Evolutionary conservation across 768 basidiomycete species (phyloP).

Genomic region (Cystobasidium tubakii): DNA sequence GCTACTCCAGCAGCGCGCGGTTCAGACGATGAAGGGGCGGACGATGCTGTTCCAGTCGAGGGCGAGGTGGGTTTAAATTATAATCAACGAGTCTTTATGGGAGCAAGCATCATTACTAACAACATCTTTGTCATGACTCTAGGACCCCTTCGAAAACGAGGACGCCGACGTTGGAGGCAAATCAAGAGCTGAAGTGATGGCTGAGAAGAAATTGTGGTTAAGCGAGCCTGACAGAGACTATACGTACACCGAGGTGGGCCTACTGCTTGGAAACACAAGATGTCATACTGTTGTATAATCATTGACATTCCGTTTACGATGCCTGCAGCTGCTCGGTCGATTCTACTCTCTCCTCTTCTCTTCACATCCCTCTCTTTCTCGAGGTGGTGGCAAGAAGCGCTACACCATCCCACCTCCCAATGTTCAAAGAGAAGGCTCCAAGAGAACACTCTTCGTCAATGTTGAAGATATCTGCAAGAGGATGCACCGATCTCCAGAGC

Average conservation of each 20-base stretch:
- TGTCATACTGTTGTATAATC: too few relatives aligned
- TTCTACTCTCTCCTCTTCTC: constrained; percentile 87
- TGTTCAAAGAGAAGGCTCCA: constrained; percentile 90
- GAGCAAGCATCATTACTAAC: too few relatives aligned
- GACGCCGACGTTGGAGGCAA: constrained; percentile 41
- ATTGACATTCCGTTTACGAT: too few relatives aligned
- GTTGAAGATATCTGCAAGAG: constrained; percentile 94
- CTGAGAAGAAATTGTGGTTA: constrained; percentile 72
- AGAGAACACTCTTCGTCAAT: constrained; percentile 95
- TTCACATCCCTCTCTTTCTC: constrained; percentile 76
- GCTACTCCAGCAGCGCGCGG: constrained; percentile 55
- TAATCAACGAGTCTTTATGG: too few relatives aligned
- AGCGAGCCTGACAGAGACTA: constrained; percentile 82
- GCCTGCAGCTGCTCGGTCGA: constrained; percentile 82
- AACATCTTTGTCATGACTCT: too few relatives aligned
- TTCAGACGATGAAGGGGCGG: constrained; percentile 39
- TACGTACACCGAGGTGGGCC: constrained; percentile 92
- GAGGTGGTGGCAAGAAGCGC: constrained; percentile 64
- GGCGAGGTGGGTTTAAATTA: constrained; percentile 44
- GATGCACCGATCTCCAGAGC: constrained; percentile 96
- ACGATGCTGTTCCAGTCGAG: constrained; percentile 40
- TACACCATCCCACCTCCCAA: constrained; percentile 96
- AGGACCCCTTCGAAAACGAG: constrained; percentile 41
- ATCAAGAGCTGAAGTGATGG: constrained; percentile 61
- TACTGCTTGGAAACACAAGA: too few relatives aligned